Evolutionary conservation across 768 basidiomycete genomes (phyloP).

Genomic region (Rubroboletus pulcherrimus): DNA sequence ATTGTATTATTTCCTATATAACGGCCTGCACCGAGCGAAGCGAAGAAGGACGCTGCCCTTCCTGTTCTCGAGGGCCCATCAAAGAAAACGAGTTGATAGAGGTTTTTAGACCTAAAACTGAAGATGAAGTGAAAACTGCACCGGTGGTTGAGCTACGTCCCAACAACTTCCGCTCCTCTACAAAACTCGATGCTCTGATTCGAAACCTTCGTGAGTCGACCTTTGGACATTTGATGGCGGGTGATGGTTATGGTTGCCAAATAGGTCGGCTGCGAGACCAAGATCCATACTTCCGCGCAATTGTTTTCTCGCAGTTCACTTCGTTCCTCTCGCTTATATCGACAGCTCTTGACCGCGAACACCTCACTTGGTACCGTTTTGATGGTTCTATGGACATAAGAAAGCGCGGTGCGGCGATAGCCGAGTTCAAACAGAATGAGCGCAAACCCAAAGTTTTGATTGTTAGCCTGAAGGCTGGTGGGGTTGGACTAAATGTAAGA

Average conservation of each 20-base stretch:
- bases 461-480: slow-evolving; percentile 85
- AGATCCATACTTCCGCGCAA: slow-evolving; percentile 75
- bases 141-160: slow-evolving; percentile 58
- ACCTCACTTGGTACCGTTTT: slow-evolving; percentile 70
- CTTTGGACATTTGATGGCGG: neutral
- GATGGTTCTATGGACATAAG: slow-evolving; percentile 92
- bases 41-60: slow-evolving; percentile 74
- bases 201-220: slow-evolving; percentile 57
- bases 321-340: slow-evolving; percentile 84
- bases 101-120: slow-evolving; percentile 41
- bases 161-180: slow-evolving; percentile 86
- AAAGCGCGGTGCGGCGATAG: slow-evolving; percentile 69
- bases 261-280: slow-evolving; percentile 61
- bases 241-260: neutral
- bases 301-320: slow-evolving; percentile 91
- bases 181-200: slow-evolving; percentile 84
- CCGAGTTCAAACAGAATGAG: slow-evolving; percentile 69
- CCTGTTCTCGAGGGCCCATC: slow-evolving; percentile 68
- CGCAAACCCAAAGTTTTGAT: slow-evolving; percentile 73
- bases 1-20: slow-evolving; percentile 78
- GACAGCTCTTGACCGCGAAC: slow-evolving; percentile 62
- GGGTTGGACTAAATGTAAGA: slow-evolving; percentile 82
- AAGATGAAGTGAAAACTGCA: slow-evolving; percentile 7
- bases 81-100: slow-evolving; percentile 63
- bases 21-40: slow-evolving; percentile 63